A percentile compares a stretch with the other conserved stretches of the same genome.
phyloP scores from a whole-genome alignment of 2,329 filamentous ascomycete genomes.

The Penicillium sumatraense region DNA sequence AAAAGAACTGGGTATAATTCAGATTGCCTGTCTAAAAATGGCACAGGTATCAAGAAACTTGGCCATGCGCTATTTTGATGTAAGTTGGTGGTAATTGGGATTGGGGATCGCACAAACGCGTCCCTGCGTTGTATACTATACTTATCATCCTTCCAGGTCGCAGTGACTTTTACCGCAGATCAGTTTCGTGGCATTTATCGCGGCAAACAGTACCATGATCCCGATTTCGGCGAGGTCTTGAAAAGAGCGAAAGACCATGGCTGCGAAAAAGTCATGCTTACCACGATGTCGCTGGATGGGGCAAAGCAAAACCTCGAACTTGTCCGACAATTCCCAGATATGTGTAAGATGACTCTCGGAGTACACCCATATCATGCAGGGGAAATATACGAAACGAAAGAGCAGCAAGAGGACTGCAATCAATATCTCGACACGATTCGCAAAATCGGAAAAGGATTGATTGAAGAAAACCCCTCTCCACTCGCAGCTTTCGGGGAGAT shows the following conservation, averaged over 20 bases:
- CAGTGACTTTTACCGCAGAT: conserved; percentile 34
- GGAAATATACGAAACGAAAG: conserved; percentile 42
- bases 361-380: conserved; percentile 57
- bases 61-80: not conserved
- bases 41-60: not conserved
- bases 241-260: conserved; percentile 22
- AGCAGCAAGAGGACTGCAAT: conserved; percentile 1
- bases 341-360: conserved; percentile 54
- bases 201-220: conserved; percentile 53
- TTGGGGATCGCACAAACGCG: not conserved
- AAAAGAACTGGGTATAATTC: too few relatives aligned
- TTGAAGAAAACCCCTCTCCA: conserved; percentile 32
- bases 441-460: conserved; percentile 21
- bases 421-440: conserved; percentile 20
- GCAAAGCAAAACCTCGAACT: conserved; percentile 44
- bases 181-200: conserved; percentile 58
- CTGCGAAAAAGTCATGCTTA: conserved; percentile 30
- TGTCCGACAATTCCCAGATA: conserved; percentile 24
- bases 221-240: conserved; percentile 46
- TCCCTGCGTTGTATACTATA: not conserved
- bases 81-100: not conserved
- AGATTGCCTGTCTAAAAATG: not conserved
- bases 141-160: conserved; percentile 23
- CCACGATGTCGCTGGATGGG: conserved; percentile 47
- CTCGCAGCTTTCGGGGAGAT: conserved; percentile 56